Conservation (phyloP, 1,139 yeast genomes). For the Spathaspora sp. region DNA sequence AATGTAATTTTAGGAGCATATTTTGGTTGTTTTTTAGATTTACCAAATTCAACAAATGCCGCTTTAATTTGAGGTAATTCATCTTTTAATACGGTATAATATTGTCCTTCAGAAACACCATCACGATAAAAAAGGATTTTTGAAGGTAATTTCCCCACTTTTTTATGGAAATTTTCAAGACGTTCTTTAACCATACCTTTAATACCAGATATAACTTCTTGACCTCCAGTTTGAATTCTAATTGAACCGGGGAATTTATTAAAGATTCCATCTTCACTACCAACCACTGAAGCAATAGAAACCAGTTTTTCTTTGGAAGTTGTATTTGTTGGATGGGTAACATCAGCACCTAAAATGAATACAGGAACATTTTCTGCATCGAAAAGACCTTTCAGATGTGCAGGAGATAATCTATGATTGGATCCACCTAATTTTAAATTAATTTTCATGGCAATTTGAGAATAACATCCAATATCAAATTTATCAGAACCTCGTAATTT, state of each 20-base stretch:
- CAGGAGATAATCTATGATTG: constrained; percentile 12
- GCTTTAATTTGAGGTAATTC: constrained; percentile 13
- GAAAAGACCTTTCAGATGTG: constrained; percentile 10
- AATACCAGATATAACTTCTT: constrained; percentile 12
- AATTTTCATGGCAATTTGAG: constrained; percentile 15
- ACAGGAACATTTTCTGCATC: constrained; percentile 12
- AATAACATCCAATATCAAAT: constrained; percentile 12
- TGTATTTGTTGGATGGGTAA: constrained; percentile 14
- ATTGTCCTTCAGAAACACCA: constrained; percentile 17
- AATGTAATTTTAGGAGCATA: constrained; percentile 13
- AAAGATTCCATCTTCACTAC: constrained; percentile 14
- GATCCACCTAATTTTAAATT: constrained; percentile 16
- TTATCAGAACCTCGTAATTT: constrained; percentile 4
- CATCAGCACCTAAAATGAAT: constrained; percentile 16
- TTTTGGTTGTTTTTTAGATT: constrained; percentile 7
- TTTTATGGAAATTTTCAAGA: constrained; percentile 12
- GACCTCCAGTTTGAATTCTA: constrained; percentile 13
- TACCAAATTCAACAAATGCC: constrained; percentile 13
- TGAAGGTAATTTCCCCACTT: constrained; percentile 11
- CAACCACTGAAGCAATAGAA: constrained; percentile 16
- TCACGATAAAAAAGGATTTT: constrained; percentile 15
- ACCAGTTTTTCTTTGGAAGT: constrained; percentile 10
- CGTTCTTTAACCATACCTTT: constrained; percentile 14
- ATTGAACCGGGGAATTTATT: constrained; percentile 15
- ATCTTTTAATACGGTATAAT: constrained; percentile 13